Base-by-base conservation (phyloP, 495 filamentous ascomycete species). In the Penicillium robsamsonii region DNA sequence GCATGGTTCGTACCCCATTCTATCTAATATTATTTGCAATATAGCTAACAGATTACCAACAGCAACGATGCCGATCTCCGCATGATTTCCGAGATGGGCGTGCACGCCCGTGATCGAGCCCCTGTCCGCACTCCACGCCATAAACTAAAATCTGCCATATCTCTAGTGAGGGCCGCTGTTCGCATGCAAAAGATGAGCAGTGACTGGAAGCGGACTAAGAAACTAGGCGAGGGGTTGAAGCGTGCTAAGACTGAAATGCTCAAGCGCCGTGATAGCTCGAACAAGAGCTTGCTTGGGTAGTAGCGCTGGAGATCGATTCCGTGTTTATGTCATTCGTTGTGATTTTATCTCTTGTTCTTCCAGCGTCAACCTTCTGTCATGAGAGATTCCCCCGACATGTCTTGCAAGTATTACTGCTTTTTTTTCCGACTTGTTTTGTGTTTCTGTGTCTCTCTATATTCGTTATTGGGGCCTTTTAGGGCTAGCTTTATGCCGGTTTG, bases 21-120 rank as follows among this genome's bases (percentile, higher is more conserved):
- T 50, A 41, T 47, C 46, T 38, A 46, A 37, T 55, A 41, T 17
- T 57, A 40, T 57, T 38, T 46, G 33, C 42, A 35, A 58, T 10
- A 50, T 24, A 38, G 44, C 55, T 67, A 62, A 60, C 53, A 38
- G 67, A 48, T 37, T 13, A 15, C 50, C 17, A 33, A 73, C 65
- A 97, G 93, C 70, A 98, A 97, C 78, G 87, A 93, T 71, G 90
- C 88, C 59, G 90, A 97, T 66, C 83, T 98, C 31, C 81, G 84
- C 40, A 87, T 96, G 68, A 84, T 97, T 53, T 79, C 84, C 55
- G 81, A 87, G 55, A 95, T 96, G 80, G 86, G 88, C 47, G 81
- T 89, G 62, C 80, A 79, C 53, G 48, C 73, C 38, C 67, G 67
- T 15, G 69, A 75, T 44, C 65, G 64, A 35, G 58, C 49, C 11